Base-by-base conservation (phyloP, 1,284 basidiomycete genomes). In the Rhodotorula sp. region DNA sequence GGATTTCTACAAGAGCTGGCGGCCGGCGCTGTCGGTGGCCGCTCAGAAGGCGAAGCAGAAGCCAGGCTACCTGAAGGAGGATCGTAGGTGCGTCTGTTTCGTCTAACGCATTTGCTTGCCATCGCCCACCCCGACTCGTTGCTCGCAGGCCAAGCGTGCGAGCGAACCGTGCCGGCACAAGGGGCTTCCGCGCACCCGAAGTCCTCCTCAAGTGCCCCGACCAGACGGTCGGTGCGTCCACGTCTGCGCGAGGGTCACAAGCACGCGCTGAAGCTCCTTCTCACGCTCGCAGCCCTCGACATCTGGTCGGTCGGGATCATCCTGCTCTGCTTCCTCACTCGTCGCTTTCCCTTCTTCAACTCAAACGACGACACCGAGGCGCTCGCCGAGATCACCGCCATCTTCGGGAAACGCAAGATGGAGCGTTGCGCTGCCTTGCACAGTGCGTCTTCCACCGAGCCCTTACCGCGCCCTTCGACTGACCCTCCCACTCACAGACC, bases 161-260 rank as follows among this genome's bases (percentile, higher is more conserved):
- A 79, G 94, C 96, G 9, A 99, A 99, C 79, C 88, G 95, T 64
- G 96, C 95, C 0, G 95, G 95, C 2, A 99, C 95, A 11, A 84
- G 95, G 78, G 96, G 95, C 0, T 99, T 99, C 80, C 88, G 95
- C 66, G 94, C 95, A 0, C 95, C 95, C 0, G 96, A 99, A 78
- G 96, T 99, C 17, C 81, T 99, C 34, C 82, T 99, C 59, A 99
- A 99, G 81, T 99, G 95, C 76, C 88, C 89, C 29, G 90, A 94
- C 75, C 95, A 99, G 81, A 90, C 89, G 8, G 91, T 92, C 70
- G 90, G 94, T 93, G 77, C 73, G 86, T 83, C 30, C 19, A 39
- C 17, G 36, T 27, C 39, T 29, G 39, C 27, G 48, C 55, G 55
- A 2, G 29, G 19, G 0, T 30, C 20, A 5, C 8, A 10, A 1